Base-by-base conservation (phyloP, 345 rosid species). In the Camelina hispida region DNA sequence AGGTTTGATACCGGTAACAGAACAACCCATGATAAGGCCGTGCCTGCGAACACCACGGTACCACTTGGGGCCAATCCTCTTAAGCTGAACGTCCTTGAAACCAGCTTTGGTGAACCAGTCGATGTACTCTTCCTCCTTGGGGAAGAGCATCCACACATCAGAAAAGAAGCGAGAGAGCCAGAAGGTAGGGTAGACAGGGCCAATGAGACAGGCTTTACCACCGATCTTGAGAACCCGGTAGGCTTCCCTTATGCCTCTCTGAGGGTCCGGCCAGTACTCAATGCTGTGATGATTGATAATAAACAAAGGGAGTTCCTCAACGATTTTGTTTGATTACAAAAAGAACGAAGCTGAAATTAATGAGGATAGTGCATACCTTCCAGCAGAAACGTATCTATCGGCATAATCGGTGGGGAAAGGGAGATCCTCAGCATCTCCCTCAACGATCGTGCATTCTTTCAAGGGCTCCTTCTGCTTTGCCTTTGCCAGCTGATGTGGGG, bases 251-350 rank as follows among this genome's bases (percentile, higher is more conserved):
- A 95, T 92, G 40, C 99, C 99, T 23, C 99, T 88, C 80, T 90
- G 98, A 2, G 98, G 99, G 71, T 95, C 98, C 23, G 99, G 99
- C 99, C 99, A 95, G 82, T 95, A 95, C 88, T 95, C 99, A 16
- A 95, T 95, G 78, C 99, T 95, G 85, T 72, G 14, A 57, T 60
- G 35, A 34, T 34, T 34, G 37, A 34, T n/a, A n/a, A n/a, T n/a
- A n/a, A n/a, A n/a, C n/a, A n/a, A n/a, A n/a, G n/a, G n/a, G n/a
- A n/a, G n/a, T n/a, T n/a, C n/a, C n/a, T n/a, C n/a, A n/a, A n/a
- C n/a, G n/a, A n/a, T n/a, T n/a, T n/a, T n/a, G n/a, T n/a, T n/a
- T n/a, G n/a, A n/a, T n/a, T n/a, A n/a, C n/a, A n/a, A n/a, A n/a
- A n/a, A n/a, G n/a, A n/a, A n/a, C n/a, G 11, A 0, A 9, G 11